phyloP scores from a whole-genome alignment of 2,329 filamentous ascomycete species.

The Lasiodiplodia theobromae region DNA sequence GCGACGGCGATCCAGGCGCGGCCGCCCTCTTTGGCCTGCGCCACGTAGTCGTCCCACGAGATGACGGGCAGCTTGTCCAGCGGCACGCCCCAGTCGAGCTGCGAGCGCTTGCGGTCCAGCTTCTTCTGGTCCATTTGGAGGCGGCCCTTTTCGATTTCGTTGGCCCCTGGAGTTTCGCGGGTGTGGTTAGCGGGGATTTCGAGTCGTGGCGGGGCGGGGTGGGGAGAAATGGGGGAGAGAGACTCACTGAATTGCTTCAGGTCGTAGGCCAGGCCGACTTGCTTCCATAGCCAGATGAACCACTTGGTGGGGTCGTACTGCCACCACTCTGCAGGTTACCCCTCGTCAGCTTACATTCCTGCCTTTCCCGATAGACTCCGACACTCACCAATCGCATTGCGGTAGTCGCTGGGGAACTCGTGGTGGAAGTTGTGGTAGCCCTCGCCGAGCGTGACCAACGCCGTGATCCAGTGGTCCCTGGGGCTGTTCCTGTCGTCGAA shows the following conservation, averaged over 20 bases:
- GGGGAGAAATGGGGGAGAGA: too few relatives aligned
- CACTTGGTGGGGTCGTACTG: slow-evolving; percentile 91
- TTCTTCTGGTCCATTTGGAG: slow-evolving; percentile 92
- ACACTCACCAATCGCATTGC: slow-evolving; percentile 72
- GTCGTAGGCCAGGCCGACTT: slow-evolving; percentile 82
- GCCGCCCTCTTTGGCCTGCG: slow-evolving; percentile 74
- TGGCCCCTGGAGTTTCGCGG: slow-evolving; percentile 53
- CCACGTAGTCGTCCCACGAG: slow-evolving; percentile 85
- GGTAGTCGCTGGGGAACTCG: slow-evolving; percentile 92
- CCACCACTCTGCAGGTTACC: slow-evolving; percentile 66
- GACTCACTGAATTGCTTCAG: slow-evolving; percentile 80
- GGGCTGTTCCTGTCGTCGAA: slow-evolving; percentile 93
- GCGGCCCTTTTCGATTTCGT: slow-evolving; percentile 92
- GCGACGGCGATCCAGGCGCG: slow-evolving; percentile 79
- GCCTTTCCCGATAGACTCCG: background rate
- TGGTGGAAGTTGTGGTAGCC: slow-evolving; percentile 97
- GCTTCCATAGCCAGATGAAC: slow-evolving; percentile 85
- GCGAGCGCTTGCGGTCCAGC: slow-evolving; percentile 83
- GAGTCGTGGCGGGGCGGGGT: too few relatives aligned
- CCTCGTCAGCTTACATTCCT: background rate
- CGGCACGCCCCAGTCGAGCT: slow-evolving; percentile 85
- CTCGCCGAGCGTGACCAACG: slow-evolving; percentile 83
- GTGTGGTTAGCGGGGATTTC: too few relatives aligned
- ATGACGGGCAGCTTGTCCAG: slow-evolving; percentile 86
- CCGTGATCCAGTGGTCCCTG: slow-evolving; percentile 86